These are phyloP conservation scores for Elaeis guineensis DNA, from an alignment of 176 grass and related monocot genomes.

Conservation along the genomic window DNA sequence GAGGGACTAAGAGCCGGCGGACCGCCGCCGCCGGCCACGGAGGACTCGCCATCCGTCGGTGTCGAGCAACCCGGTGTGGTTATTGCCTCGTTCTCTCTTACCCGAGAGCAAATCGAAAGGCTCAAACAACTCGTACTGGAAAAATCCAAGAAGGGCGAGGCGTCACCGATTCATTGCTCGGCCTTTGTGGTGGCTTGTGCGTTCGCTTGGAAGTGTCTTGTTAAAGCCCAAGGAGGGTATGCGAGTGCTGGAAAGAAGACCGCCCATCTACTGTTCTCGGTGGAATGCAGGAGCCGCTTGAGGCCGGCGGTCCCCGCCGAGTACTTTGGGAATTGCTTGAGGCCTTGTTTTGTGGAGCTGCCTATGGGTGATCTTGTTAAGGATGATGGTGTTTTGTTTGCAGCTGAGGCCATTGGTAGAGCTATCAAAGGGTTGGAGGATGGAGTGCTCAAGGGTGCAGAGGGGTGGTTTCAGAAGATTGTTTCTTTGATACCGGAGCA, in stretches of 20 bases:
- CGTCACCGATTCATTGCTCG: constrained; percentile 42
- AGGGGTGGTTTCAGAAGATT: constrained; percentile 76
- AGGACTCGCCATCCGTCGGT: constrained; percentile 15
- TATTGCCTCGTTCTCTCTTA: constrained; percentile 60
- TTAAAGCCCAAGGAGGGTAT: constrained; percentile 13
- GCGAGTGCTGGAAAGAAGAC: constrained; percentile 8
- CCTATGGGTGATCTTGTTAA: constrained; percentile 29
- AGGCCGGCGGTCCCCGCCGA: constrained; percentile 46
- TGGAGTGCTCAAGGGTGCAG: constrained; percentile 66
- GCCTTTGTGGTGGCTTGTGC: constrained; percentile 85
- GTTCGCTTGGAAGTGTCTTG: constrained; percentile 78
- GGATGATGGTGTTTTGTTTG: constrained; percentile 35
- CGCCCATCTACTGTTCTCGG: constrained; percentile 76
- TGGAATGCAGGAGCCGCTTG: constrained; percentile 64
- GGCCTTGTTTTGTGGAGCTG: constrained; percentile 79
- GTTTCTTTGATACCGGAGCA: constrained; percentile 49
- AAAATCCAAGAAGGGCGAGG: constrained; percentile 3
- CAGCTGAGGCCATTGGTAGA: constrained; percentile 53
- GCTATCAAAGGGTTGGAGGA: constrained; percentile 48
- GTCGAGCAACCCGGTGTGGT: constrained; percentile 13
- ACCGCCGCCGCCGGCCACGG: constrained; percentile 27
- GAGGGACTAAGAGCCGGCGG: constrained; percentile 36
- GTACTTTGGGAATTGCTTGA: constrained; percentile 91
- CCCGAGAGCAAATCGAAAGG: constrained; percentile 47
- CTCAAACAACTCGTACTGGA: constrained; percentile 47